These are phyloP conservation scores for Pestalotiopsis sp. DNA, from an alignment of 2,329 filamentous ascomycete genomes.

Conservation along the genomic window DNA sequence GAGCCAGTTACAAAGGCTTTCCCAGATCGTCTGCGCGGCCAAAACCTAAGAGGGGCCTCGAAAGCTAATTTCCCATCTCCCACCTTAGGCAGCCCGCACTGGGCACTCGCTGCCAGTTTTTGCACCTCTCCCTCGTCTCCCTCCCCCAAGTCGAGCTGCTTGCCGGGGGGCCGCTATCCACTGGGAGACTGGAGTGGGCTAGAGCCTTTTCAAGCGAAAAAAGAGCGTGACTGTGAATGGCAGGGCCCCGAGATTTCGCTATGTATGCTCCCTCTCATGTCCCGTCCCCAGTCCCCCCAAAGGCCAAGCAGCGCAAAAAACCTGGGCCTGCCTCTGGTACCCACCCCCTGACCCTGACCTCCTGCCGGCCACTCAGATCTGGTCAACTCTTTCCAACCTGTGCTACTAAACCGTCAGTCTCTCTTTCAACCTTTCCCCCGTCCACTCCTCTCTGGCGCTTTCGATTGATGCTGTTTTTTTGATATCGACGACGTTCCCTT, in stretches of 20 bases:
- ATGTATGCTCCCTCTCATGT: background rate
- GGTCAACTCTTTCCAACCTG: slow-evolving; percentile 5
- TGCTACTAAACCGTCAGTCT: slow-evolving; percentile 6
- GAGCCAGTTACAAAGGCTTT: background rate
- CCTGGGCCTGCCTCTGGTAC: background rate
- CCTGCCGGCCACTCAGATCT: slow-evolving; percentile 1
- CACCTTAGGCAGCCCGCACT: background rate
- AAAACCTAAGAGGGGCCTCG: background rate
- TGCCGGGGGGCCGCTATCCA: background rate
- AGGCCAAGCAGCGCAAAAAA: background rate
- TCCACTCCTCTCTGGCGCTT: background rate
- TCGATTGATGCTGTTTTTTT: background rate
- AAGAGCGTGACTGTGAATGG: background rate
- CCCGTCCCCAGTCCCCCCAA: background rate
- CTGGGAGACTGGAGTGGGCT: background rate
- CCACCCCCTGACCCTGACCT: slow-evolving; percentile 7
- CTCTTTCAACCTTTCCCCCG: background rate
- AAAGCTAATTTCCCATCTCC: slow-evolving; percentile 8
- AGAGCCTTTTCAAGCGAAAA: background rate
- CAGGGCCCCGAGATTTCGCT: background rate
- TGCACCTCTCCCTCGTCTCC: background rate
- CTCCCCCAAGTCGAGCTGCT: background rate
- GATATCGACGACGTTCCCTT: background rate
- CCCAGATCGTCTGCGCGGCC: slow-evolving; percentile 4
- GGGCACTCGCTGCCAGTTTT: background rate